Percentiles rank a stretch among this genome's conserved stretches.
phyloP scores from a whole-genome alignment of 192 early-diverging fungal species.

The Mortierella claussenii region DNA sequence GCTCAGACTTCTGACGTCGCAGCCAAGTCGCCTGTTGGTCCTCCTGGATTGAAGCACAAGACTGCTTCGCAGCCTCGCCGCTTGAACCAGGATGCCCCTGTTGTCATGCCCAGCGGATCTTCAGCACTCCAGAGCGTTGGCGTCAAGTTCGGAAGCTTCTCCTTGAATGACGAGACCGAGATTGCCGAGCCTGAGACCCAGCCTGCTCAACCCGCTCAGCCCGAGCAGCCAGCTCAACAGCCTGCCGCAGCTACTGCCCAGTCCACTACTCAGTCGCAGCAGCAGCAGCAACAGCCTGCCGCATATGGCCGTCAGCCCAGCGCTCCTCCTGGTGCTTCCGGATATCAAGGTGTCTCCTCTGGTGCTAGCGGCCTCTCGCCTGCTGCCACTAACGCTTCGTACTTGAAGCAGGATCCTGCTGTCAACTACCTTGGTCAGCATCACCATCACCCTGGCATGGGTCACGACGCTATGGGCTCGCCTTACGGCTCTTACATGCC shows the following conservation, averaged over 20 bases:
- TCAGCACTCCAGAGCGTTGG: slow-evolving; percentile 74
- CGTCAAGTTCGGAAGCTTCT: slow-evolving; percentile 85
- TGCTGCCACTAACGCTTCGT: slow-evolving; percentile 38
- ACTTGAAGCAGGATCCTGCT: slow-evolving; percentile 45
- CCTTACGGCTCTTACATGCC: slow-evolving; percentile 65
- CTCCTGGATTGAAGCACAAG: slow-evolving; percentile 59
- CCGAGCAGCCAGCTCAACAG: slow-evolving; percentile 13
- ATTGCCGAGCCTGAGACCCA: slow-evolving; percentile 24
- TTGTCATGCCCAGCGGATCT: slow-evolving; percentile 86
- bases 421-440: slow-evolving; percentile 66
- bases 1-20: slow-evolving; percentile 11
- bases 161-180: slow-evolving; percentile 65
- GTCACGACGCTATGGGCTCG: slow-evolving; percentile 59
- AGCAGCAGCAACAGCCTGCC: slow-evolving; percentile 25
- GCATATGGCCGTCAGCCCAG: slow-evolving; percentile 27
- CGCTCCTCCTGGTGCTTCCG: slow-evolving; percentile 25
- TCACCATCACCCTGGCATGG: slow-evolving; percentile 57
- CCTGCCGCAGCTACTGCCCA: slow-evolving; percentile 6
- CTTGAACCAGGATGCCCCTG: slow-evolving; percentile 89
- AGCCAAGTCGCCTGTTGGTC: slow-evolving; percentile 39
- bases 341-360: slow-evolving; percentile 35
- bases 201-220: slow-evolving; percentile 13
- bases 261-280: slow-evolving; percentile 6
- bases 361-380: slow-evolving; percentile 45
- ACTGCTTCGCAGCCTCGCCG: slow-evolving; percentile 65